Evolutionary conservation across 1,139 yeast species (phyloP), one percentile per base, ranked within the genome.

Genomic region (Lodderomyces theae): DNA sequence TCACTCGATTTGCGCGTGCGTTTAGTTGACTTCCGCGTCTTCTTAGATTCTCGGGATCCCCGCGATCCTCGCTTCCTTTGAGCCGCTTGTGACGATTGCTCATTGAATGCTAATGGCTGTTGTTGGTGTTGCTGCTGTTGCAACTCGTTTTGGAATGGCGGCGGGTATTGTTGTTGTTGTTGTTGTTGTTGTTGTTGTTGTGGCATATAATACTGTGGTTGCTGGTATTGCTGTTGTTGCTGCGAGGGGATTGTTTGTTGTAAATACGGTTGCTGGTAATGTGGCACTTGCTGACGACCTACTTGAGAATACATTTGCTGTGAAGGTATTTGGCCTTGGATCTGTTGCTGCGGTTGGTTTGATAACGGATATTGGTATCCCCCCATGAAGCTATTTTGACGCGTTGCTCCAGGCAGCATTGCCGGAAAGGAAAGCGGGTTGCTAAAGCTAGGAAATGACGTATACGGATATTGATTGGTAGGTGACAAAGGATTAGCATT

Each of bases 391-490:
- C 50, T 44, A 34, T 44, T 48, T 18, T 42, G 40, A 16, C 47
- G 42, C 25, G 36, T 43, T 7, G 29, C 39, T 19, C 44, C 42
- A 18, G 49, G 44, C 17, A 39, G 43, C 21, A 43, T 25, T 12
- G 34, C 36, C 15, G 39, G 21, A 35, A 42, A 46, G 4, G 43
- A 44, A 18, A 42, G 31, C 12, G 16, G 23, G 11, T 35, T 33
- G 34, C 32, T 43, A 17, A 41, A 47, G 23, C 40, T 45, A 17
- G 49, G 45, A 37, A 40, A 45, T 3, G 38, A 17, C 10, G 48
- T 36, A 29, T 44, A 46, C 25, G 42, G 49, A 34, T 42, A 46
- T 35, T 40, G 48, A 33, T 44, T 44, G 23, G 38, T 42, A 11
- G 48, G 48, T 2, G 48, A 41, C 8, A 43, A 35, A 4, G 49